Conservation (phyloP, 192 early-diverging fungal genomes). For the Backusella westeae region DNA sequence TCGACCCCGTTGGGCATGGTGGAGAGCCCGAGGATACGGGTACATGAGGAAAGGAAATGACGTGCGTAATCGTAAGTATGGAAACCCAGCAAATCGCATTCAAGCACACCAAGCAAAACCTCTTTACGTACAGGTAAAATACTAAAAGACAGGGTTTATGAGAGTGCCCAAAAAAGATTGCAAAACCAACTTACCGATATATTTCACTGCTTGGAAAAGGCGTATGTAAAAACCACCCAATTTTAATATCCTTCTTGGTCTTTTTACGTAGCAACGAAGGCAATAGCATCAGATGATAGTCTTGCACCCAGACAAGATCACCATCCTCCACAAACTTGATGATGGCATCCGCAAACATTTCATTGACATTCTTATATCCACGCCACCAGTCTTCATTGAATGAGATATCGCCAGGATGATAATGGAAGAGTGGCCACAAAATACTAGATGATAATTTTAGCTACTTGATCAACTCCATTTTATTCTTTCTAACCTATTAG, state of each 20-base stretch:
- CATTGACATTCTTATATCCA: slow-evolving; percentile 91
- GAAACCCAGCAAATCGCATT: slow-evolving; percentile 94
- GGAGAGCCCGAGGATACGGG: slow-evolving; percentile 93
- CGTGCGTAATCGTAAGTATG: slow-evolving; percentile 99
- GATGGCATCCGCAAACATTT: slow-evolving; percentile 87
- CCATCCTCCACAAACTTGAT: slow-evolving; percentile 80
- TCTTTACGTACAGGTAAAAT: slow-evolving; percentile 93
- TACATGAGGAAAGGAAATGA: slow-evolving; percentile 96
- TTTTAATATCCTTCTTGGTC: slow-evolving; percentile 77
- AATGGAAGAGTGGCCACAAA: slow-evolving; percentile 99
- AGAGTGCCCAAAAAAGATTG: too few relatives aligned
- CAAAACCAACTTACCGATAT: slow-evolving; percentile 57
- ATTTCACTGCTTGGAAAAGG: slow-evolving; percentile 97
- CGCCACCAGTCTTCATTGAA: slow-evolving; percentile 95
- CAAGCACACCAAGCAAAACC: slow-evolving; percentile 90
- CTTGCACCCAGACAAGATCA: slow-evolving; percentile 89
- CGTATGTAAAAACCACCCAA: slow-evolving; percentile 98
- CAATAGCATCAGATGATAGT: slow-evolving; percentile 98
- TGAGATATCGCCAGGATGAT: slow-evolving; percentile 97
- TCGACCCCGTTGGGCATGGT: slow-evolving; percentile 95
- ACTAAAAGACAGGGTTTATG: slow-evolving; percentile 23
- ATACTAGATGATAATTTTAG: slow-evolving; percentile 48
- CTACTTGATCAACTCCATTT: too few relatives aligned
- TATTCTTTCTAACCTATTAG: slow-evolving; percentile 59
- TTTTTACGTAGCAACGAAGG: slow-evolving; percentile 81